A percentile compares a stretch with the other conserved stretches of the same genome.
Evolutionary conservation across 257 asterid species (phyloP).

Genomic region (Thymus quinquecostatus): DNA sequence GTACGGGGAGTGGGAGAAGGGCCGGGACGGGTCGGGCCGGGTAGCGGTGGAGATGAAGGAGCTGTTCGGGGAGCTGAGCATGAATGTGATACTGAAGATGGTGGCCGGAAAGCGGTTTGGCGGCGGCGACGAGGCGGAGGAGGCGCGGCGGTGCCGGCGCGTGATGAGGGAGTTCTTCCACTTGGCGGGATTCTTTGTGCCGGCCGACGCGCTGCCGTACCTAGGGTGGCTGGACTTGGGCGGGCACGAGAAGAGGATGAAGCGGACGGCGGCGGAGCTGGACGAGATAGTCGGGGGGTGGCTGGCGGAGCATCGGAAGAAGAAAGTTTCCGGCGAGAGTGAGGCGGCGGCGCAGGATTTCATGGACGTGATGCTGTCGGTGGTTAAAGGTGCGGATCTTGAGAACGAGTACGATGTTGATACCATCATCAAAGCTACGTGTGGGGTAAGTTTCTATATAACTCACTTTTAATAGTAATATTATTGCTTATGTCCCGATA

Average conservation of each 20-base stretch:
- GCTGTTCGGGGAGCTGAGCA: slow-evolving; percentile 22
- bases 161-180: slow-evolving; percentile 32
- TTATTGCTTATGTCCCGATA: no score
- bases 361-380: slow-evolving; percentile 28
- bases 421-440: slow-evolving; percentile 26
- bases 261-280: not conserved
- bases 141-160: not conserved
- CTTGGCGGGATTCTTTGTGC: not conserved
- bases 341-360: slow-evolving; percentile 19
- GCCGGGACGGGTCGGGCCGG: not conserved
- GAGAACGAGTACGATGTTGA: slow-evolving; percentile 10
- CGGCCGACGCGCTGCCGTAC: slow-evolving; percentile 25
- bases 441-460: slow-evolving; percentile 28
- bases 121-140: not conserved
- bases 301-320: slow-evolving; percentile 22
- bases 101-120: slow-evolving; percentile 27
- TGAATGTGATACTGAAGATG: slow-evolving; percentile 16
- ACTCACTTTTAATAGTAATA: no score
- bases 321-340: slow-evolving; percentile 13
- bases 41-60: slow-evolving; percentile 17
- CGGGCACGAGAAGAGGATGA: slow-evolving; percentile 25
- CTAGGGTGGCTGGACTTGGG: slow-evolving; percentile 18
- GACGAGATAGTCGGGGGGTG: slow-evolving; percentile 7
- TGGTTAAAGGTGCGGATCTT: not conserved
- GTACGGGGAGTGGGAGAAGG: not conserved